Base-by-base conservation (phyloP, 148 eudicot species). In the Fagopyrum tataricum region DNA sequence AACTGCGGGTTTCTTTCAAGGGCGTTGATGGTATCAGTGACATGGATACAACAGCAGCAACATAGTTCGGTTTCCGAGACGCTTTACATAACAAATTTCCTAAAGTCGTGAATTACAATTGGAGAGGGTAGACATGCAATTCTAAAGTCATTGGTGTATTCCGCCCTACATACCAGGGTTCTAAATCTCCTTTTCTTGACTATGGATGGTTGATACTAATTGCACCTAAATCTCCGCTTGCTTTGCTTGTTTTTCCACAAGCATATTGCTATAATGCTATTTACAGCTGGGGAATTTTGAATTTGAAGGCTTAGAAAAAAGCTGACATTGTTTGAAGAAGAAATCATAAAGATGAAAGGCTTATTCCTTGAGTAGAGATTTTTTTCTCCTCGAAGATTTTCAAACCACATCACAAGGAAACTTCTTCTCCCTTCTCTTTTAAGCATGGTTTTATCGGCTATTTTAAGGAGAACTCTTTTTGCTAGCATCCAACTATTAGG, bases 1-100 rank as follows among this genome's bases (percentile, higher is more conserved):
- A 96, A 77, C 75, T 96, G 23, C 86, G 94, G 4, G 78, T 96
- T 75, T 84, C 81, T 58, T 96, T 92, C 85, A 92, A 83, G 76
- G 96, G 92, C 56, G 78, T 90, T 21, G 87, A 85, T 74, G 88
- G 88, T 62, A 78, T 85, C 53, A 73, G 86, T 6, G 97, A 96
- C 68, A 83, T 89, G 87, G 97, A 92, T 74, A 89, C 85, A 39
- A 96, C 96, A 76, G 89, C 68, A 31, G 37, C 2, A 31, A 31
- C 37, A 31, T 31, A 31, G 37, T 31, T 31, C 37, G 37, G n/a
- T n/a, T n/a, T n/a, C n/a, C n/a, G n/a, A n/a, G n/a, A n/a, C n/a
- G n/a, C n/a, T n/a, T n/a, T n/a, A n/a, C n/a, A n/a, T n/a, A n/a
- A n/a, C n/a, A n/a, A n/a, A n/a, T n/a, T n/a, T n/a, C n/a, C n/a